Conservation (phyloP, 257 asterid genomes). For the Nicotiana benthamiana region DNA sequence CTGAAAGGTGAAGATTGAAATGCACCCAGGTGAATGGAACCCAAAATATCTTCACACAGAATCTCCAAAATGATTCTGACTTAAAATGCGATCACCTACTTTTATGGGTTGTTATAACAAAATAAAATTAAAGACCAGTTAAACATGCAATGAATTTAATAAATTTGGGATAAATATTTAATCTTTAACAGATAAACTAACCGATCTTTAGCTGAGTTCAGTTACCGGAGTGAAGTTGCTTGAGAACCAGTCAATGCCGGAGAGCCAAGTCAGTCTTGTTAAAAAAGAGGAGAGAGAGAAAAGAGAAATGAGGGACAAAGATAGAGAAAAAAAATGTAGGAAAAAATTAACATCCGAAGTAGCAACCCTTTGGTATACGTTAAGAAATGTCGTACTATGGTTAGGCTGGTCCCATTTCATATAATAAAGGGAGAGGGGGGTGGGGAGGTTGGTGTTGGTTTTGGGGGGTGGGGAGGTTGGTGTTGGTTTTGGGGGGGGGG, state of each 20-base stretch:
- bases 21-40: constrained; percentile 21
- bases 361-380: constrained; percentile 13
- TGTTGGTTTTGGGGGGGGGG: not conserved
- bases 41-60: constrained; percentile 25
- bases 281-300: constrained; percentile 17
- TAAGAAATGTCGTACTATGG: constrained; percentile 18
- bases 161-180: not conserved
- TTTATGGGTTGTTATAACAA: constrained; percentile 16
- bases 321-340: constrained; percentile 10
- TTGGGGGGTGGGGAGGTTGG: not conserved
- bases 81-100: constrained; percentile 33
- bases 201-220: constrained; percentile 45
- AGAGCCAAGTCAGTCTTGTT: constrained; percentile 44
- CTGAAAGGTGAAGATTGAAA: constrained; percentile 20
- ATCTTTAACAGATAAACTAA: constrained; percentile 28
- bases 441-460: not conserved
- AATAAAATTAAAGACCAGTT: constrained; percentile 1
- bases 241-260: constrained; percentile 55
- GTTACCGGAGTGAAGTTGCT: constrained; percentile 27
- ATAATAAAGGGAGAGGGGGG: not conserved
- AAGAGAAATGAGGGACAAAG: constrained; percentile 15
- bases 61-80: constrained; percentile 1
- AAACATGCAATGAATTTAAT: not conserved
- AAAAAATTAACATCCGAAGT: constrained; percentile 3
- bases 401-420: constrained; percentile 20